Base-by-base conservation (phyloP, 2,329 filamentous ascomycete genomes). In the Dothideomycetidae sp. region DNA sequence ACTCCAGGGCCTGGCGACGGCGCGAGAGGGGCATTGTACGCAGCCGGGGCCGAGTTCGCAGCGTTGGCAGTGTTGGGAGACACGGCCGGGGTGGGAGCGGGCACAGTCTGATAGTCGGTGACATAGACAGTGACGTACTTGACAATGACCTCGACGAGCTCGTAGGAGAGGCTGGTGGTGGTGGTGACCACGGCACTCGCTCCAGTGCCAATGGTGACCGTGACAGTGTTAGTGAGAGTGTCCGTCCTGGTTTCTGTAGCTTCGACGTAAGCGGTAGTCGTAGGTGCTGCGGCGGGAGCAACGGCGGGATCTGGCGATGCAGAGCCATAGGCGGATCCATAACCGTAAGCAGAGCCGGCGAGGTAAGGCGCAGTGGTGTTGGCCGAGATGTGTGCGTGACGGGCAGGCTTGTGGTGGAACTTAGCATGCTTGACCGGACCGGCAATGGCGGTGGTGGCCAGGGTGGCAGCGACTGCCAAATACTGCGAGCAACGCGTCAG, bases 141-240 rank as follows among this genome's bases (percentile, higher is more conserved):
- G 18, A 38, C 29, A 14, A 38, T 38, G 36, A 38, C 30, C 36
- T 38, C 31, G 29, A 38, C 30, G 18, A 32, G 12, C 29, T 38
- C 36, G 21, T 26, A 26, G 7, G 21, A 26, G 13, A 38, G 28
- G 11, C 14, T 28, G 4, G 36, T 38, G 17, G 15, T 38, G 2
- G 29, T 38, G 11, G 28, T 32, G 4, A 32, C 36, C 16, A 31
- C 30, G 10, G 36, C 29, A 10, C 19, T 28, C 11, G 36, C 28
- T 9, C 36, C 36, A 28, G 29, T 12, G 10, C 19, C 26, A 29
- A 31, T 18, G 14, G 35, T 37, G 29, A 32, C 31, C 13, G 36
- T 38, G 18, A 38, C 28, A 10, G 36, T 38, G 9, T 16, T 17
- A 14, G 36, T 38, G 14, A 38, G 28, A 3, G 36, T 38, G 28